Conservation (phyloP, 208 protist species). For the Acanthamoeba sp. region DNA sequence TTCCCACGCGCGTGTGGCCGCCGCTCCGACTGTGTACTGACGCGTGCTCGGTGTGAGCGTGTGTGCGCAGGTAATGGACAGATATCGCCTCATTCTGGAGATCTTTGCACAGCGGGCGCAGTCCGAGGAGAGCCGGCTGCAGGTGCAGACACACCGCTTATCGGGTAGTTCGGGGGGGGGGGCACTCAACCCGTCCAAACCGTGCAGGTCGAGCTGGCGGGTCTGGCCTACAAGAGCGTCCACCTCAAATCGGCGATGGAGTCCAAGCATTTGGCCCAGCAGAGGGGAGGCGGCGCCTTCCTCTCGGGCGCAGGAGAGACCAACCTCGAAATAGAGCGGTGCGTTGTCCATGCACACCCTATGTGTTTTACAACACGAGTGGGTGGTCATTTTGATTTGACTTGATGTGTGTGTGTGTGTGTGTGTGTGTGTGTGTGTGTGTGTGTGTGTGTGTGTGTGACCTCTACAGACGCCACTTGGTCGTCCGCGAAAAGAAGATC, state of each 20-base stretch:
- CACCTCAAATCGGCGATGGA: slow-evolving; percentile 61
- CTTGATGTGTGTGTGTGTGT: too few relatives aligned
- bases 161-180: too few relatives aligned
- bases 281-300: slow-evolving; percentile 67
- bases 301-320: slow-evolving; percentile 65
- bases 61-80: slow-evolving; percentile 53
- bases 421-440: too few relatives aligned
- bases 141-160: neutral
- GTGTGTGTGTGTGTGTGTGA: too few relatives aligned
- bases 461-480: neutral
- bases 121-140: slow-evolving; percentile 36
- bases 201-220: slow-evolving; percentile 38
- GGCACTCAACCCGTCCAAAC: too few relatives aligned
- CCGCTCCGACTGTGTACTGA: neutral
- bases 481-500: slow-evolving; percentile 57
- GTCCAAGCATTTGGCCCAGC: slow-evolving; percentile 48
- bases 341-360: too few relatives aligned
- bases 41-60: too few relatives aligned
- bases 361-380: too few relatives aligned
- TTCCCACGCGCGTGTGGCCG: neutral
- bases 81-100: slow-evolving; percentile 64
- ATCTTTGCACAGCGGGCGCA: slow-evolving; percentile 53
- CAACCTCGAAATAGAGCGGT: slow-evolving; percentile 51
- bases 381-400: too few relatives aligned
- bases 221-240: slow-evolving; percentile 42